These are phyloP conservation scores for Gossypium mustelinum DNA, from an alignment of 345 rosid genomes.

Conservation along the genomic window DNA sequence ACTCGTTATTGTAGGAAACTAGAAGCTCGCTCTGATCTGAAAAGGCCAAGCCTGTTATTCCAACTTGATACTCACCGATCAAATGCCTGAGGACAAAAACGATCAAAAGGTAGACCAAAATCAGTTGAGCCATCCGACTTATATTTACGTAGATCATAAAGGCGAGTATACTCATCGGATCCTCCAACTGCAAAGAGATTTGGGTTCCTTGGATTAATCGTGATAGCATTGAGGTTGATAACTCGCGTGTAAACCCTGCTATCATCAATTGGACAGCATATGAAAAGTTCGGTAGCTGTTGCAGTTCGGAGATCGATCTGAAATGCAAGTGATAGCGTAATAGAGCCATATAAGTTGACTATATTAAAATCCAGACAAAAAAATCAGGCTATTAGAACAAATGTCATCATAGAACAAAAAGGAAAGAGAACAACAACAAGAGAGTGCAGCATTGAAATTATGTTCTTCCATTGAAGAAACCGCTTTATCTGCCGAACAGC, in stretches of 20 bases:
- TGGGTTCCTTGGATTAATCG: slow-evolving; percentile 77
- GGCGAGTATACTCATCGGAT: slow-evolving; percentile 68
- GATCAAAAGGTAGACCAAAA: slow-evolving; percentile 49
- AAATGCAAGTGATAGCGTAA: slow-evolving; percentile 26
- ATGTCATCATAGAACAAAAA: slow-evolving; percentile 9
- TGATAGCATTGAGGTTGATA: slow-evolving; percentile 63
- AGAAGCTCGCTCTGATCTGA: slow-evolving; percentile 90
- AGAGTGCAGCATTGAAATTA: not conserved
- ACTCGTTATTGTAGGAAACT: slow-evolving; percentile 69
- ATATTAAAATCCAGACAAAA: not conserved
- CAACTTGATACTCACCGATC: slow-evolving; percentile 49
- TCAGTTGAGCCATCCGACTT: slow-evolving; percentile 51
- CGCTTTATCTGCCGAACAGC: not conserved
- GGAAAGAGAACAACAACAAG: not conserved
- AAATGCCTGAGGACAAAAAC: slow-evolving; percentile 71
- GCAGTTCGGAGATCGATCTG: slow-evolving; percentile 84
- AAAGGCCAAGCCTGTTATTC: slow-evolving; percentile 86
- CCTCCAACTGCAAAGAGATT: slow-evolving; percentile 82
- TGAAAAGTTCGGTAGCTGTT: slow-evolving; percentile 62
- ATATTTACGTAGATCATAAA: slow-evolving; percentile 74
- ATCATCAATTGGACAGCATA: slow-evolving; percentile 44
- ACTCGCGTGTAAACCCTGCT: slow-evolving; percentile 21
- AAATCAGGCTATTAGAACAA: not conserved
- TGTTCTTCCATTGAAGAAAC: not conserved
- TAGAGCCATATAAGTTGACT: not conserved